These are phyloP conservation scores for Globisporangium yorkense DNA, from an alignment of 352 stramenopile species.

Conservation along the genomic window DNA sequence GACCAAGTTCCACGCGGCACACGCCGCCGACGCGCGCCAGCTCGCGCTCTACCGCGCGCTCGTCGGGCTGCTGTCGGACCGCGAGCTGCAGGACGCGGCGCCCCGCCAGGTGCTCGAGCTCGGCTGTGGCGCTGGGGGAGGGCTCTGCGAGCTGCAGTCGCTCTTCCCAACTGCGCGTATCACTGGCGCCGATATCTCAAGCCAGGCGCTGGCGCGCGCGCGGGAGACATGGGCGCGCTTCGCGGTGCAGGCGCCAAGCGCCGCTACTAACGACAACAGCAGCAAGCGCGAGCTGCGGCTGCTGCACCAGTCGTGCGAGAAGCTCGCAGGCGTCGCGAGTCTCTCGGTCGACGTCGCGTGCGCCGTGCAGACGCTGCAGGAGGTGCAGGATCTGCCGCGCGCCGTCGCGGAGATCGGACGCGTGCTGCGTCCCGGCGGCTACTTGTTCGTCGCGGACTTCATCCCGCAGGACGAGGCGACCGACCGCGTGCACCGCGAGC, in stretches of 20 bases:
- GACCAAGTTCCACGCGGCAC: conserved; percentile 24
- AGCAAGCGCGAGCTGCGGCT: conserved; percentile 34
- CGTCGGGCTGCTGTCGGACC: conserved; percentile 27
- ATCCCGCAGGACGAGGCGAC: conserved; percentile 35
- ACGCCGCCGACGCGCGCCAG: conserved; percentile 36
- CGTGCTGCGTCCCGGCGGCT: conserved; percentile 51
- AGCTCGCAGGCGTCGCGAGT: conserved; percentile 41
- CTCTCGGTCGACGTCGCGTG: conserved; percentile 51
- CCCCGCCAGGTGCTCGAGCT: conserved; percentile 50
- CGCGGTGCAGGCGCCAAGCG: conserved; percentile 14
- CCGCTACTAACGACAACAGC: conserved; percentile 15
- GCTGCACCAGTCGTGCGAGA: conserved; percentile 62
- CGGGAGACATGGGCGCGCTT: conserved; percentile 64
- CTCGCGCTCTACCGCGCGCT: conserved; percentile 59
- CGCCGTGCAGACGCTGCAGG: conserved; percentile 60
- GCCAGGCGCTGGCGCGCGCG: conserved; percentile 55
- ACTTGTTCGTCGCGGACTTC: conserved; percentile 65
- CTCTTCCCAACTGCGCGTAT: conserved; percentile 47
- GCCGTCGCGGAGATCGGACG: conserved; percentile 49
- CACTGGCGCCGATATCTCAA: conserved; percentile 51
- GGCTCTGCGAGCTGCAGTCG: conserved; percentile 53
- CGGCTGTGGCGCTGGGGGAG: conserved; percentile 56
- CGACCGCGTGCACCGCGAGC: conserved; percentile 31
- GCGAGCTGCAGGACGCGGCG: conserved; percentile 13
- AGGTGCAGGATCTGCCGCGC: conserved; percentile 37